Base-by-base conservation (phyloP, 1,284 basidiomycete genomes). In the Papiliotrema fonsecae region DNA sequence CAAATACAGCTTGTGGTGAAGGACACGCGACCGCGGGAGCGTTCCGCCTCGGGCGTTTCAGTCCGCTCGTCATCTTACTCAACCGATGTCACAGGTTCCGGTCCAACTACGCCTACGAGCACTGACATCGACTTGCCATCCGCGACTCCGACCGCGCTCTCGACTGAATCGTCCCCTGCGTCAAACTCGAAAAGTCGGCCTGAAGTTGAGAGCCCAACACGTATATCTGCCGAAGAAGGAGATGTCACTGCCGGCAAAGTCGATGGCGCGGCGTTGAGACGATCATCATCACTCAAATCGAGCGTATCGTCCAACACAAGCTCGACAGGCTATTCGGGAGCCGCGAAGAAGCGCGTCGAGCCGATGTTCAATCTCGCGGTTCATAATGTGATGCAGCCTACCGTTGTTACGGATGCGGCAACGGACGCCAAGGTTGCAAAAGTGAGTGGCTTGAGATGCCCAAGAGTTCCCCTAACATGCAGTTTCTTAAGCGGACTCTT, bases 361-460 rank as follows among this genome's bases (percentile, higher is more conserved):
- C 93, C 94, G 0, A 78, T 97, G 14, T 97, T 96, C 76, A 97
- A 94, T 64, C 80, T 97, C 28, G 85, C 88, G 47, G 65, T 72
- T 2, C 93, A 98, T 74, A 89, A 88, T 57, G 88, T 97, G 50
- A 81, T 94, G 77, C 86, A 90, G 10, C 93, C 93, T 54, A 84
- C 85, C 26, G 85, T 96, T 49, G 83, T 89, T 27, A 69, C 69
- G 6, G 69, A 72, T 48, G 70, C 73, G 30, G 92, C 91, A 3
- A 98, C 94, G 0, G 94, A 97, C 57, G 88, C 88, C 26, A 90
- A 88, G 70, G 85, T 98, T 11, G 92, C 93, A 16, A 90, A 86
- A 57, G 68, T 70, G 42, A 51, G 67, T 57, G 0, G 7, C 31
- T 22, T 10, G 10, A 7, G 30, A n/a, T 24, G n/a, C 10, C 28